These are phyloP conservation scores for Castanea sativa DNA, from an alignment of 306 rosid genomes.

Conservation along the genomic window DNA sequence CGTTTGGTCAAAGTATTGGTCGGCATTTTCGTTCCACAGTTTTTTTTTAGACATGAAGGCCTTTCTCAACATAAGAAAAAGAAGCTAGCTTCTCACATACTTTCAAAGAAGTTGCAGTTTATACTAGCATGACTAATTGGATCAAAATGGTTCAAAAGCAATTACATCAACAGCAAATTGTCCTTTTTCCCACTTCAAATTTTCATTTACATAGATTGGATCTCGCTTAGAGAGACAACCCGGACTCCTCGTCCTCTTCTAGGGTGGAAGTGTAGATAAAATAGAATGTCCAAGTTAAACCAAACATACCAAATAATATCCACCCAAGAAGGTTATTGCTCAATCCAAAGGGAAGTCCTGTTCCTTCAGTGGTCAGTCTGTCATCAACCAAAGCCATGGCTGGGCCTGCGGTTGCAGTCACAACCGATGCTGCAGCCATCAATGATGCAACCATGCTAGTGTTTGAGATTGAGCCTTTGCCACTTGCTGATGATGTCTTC, in stretches of 20 bases:
- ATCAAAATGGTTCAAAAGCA: background rate
- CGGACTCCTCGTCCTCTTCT: slow-evolving; percentile 95
- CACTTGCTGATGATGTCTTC: background rate
- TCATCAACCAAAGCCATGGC: slow-evolving; percentile 97
- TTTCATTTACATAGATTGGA: too few species aligned
- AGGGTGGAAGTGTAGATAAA: slow-evolving; percentile 57
- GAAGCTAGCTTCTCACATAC: too few species aligned
- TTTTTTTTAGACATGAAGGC: too few species aligned
- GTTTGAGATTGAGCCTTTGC: slow-evolving; percentile 18
- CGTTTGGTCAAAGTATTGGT: too few species aligned
- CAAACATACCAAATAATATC: slow-evolving; percentile 75
- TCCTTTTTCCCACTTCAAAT: background rate
- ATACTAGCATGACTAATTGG: too few species aligned
- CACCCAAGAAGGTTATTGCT: slow-evolving; percentile 93
- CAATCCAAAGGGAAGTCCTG: slow-evolving; percentile 96
- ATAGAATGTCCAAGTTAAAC: slow-evolving; percentile 65
- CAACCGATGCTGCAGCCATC: slow-evolving; percentile 49
- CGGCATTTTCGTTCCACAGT: too few species aligned
- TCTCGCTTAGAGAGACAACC: slow-evolving; percentile 63
- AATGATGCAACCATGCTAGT: slow-evolving; percentile 62
- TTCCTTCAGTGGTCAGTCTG: slow-evolving; percentile 86
- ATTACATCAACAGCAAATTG: background rate
- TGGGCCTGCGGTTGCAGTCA: slow-evolving; percentile 56
- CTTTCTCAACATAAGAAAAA: too few species aligned
- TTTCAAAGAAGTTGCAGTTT: too few species aligned